Conservation (phyloP, 1,139 yeast genomes). For the Blastobotrys apis region DNA sequence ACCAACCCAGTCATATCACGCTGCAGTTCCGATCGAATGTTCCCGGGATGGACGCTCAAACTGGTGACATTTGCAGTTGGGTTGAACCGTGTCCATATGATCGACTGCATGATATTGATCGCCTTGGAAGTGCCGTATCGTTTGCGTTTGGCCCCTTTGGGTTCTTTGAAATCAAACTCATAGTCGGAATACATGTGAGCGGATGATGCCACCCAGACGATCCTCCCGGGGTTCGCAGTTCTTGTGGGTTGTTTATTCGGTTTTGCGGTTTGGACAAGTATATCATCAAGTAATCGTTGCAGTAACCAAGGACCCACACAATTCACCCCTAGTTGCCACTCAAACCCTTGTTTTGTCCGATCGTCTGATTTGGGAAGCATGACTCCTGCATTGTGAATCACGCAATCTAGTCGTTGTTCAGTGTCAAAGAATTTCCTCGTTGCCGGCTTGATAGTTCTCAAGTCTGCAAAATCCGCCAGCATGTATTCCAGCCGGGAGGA, state of each 20-base stretch:
- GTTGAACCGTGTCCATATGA: conserved; percentile 39
- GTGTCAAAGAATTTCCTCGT: conserved; percentile 34
- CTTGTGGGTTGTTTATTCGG: conserved; percentile 16
- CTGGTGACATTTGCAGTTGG: conserved; percentile 32
- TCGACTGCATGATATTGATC: conserved; percentile 41
- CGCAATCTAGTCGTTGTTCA: conserved; percentile 29
- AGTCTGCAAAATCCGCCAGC: conserved; percentile 43
- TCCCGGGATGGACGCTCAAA: conserved; percentile 46
- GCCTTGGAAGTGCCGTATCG: conserved; percentile 48
- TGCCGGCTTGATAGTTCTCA: conserved; percentile 44
- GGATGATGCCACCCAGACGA: conserved; percentile 44
- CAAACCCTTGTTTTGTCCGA: conserved; percentile 45
- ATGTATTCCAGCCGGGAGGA: conserved; percentile 27
- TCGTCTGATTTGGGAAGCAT: conserved; percentile 22
- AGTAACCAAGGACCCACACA: conserved; percentile 49
- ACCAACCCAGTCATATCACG: conserved; percentile 25
- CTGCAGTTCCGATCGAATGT: conserved; percentile 41
- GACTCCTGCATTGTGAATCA: conserved; percentile 26
- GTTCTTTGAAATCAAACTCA: conserved; percentile 43
- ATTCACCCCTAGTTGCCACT: conserved; percentile 49
- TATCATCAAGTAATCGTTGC: conserved; percentile 45
- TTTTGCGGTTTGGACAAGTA: conserved; percentile 38
- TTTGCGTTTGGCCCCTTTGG: conserved; percentile 23
- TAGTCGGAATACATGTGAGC: conserved; percentile 26
- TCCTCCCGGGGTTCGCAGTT: conserved; percentile 26